phyloP scores from a whole-genome alignment of 306 rosid genomes.

The Quercus robur region DNA sequence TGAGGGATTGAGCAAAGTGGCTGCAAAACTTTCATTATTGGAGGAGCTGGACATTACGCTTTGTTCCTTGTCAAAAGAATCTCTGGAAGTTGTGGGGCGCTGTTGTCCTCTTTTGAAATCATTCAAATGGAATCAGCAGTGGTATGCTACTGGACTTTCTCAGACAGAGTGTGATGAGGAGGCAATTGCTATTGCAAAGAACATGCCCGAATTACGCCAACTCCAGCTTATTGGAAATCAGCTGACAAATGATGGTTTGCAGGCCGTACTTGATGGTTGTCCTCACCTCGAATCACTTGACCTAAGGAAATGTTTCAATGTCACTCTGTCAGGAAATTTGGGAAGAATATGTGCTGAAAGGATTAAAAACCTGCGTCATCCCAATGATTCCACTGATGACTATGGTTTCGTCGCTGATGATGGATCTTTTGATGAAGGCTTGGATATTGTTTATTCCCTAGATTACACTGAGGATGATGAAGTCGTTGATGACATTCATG shows the following conservation, averaged over 20 bases:
- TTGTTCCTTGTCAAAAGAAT: slow-evolving; percentile 17
- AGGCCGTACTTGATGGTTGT: neutral
- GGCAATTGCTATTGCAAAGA: slow-evolving; percentile 28
- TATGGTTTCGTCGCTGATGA: slow-evolving; percentile 19
- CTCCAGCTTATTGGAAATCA: neutral
- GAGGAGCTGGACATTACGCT: slow-evolving; percentile 60
- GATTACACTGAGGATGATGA: no score
- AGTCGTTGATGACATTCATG: no score
- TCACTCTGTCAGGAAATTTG: slow-evolving; percentile 35
- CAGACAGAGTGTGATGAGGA: slow-evolving; percentile 22
- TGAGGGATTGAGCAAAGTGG: slow-evolving; percentile 41
- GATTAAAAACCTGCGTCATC: slow-evolving; percentile 15
- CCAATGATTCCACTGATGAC: slow-evolving; percentile 41
- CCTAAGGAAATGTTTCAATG: slow-evolving; percentile 31
- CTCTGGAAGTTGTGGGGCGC: slow-evolving; percentile 46
- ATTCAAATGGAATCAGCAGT: slow-evolving; percentile 39
- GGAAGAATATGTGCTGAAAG: slow-evolving; percentile 8
- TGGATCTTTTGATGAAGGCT: slow-evolving; percentile 35
- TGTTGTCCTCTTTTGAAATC: slow-evolving; percentile 47
- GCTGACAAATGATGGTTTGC: neutral
- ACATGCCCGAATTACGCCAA: neutral
- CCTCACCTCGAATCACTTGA: neutral
- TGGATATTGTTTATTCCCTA: no score
- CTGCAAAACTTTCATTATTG: slow-evolving; percentile 45
- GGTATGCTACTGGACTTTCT: neutral